Evolutionary conservation across 257 asterid species (phyloP), one percentile per base, ranked within the genome.

Genomic region (Nemophila menziesii): DNA sequence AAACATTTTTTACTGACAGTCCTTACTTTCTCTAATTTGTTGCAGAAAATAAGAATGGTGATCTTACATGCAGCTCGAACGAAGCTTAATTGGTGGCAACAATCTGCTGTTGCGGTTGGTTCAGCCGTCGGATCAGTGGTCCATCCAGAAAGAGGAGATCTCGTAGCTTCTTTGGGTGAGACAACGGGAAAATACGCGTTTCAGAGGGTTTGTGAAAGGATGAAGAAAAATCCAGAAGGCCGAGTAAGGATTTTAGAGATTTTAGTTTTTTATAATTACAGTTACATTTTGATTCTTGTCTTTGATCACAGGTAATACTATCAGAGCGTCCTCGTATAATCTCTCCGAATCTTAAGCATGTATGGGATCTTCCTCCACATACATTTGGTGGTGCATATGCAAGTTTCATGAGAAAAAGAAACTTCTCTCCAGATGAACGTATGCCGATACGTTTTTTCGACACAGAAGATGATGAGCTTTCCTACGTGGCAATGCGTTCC

Each of bases 311-410:
- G 93, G 92, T 80, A 36, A 54, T 89, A 26, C 55, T 89, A 20
- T 20, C 60, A 56, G 94, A 84, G 44, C 85, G 80, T 38, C 98
- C 98, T 52, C 93, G 98, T 14, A 93, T 85, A 24, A 68, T 89
- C 46, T 89, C 98, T 34, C 60, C 85, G 3, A 59, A 68, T 5
- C 92, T 89, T 27, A 72, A 90, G 4, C 94, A 76, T 53, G 87
- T 94, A 12, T 89, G 96, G 94, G 96, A 89, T 58, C 68, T 76
- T 13, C 87, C 94, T 19, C 49, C 74, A 0, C 78, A 81, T 67
- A 89, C 98, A 48, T 85, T 89, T 39, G 98, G 98, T 16, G 89
- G 93, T 37, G 96, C 98, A 23, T 89, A 89, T 54, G 98, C 96
- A 26, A 78, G 56, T 18, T 89, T 89, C 44, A 89, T 89, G 98